A percentile compares a stretch with the other conserved stretches of the same genome.
Conservation (phyloP, 78 protist genomes). For the Dictyostelium firmibasis region DNA sequence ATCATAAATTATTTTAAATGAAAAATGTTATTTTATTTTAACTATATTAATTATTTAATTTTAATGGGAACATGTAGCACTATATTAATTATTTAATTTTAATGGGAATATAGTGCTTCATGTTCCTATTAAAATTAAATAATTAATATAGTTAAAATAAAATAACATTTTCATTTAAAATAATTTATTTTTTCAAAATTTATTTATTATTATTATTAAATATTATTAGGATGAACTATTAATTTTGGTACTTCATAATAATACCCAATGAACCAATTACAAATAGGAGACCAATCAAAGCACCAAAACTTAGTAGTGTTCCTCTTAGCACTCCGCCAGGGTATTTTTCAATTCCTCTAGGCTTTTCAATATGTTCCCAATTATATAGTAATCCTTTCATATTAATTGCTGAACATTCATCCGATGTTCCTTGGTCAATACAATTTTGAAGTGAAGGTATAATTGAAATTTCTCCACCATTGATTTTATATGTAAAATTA, state of each 20-base stretch:
- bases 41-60: no score
- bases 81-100: no score
- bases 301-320: constrained; percentile 34
- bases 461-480: not conserved
- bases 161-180: no score
- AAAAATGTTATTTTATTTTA: no score
- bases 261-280: constrained; percentile 7
- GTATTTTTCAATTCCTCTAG: not conserved
- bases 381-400: not conserved
- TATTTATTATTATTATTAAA: no score
- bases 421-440: not conserved
- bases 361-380: not conserved
- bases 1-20: no score
- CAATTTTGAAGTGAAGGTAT: not conserved
- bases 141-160: no score
- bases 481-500: not conserved
- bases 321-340: constrained; percentile 55
- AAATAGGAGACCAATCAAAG: not conserved
- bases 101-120: no score
- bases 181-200: no score
- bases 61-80: no score
- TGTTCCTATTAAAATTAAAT: no score
- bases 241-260: constrained; percentile 41
- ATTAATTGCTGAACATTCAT: not conserved
- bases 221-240: not conserved